A percentile compares a stretch with the other conserved stretches of the same genome.
Evolutionary conservation across 2,329 filamentous ascomycete genomes (phyloP).

Genomic region (Karstenula rhodostoma): DNA sequence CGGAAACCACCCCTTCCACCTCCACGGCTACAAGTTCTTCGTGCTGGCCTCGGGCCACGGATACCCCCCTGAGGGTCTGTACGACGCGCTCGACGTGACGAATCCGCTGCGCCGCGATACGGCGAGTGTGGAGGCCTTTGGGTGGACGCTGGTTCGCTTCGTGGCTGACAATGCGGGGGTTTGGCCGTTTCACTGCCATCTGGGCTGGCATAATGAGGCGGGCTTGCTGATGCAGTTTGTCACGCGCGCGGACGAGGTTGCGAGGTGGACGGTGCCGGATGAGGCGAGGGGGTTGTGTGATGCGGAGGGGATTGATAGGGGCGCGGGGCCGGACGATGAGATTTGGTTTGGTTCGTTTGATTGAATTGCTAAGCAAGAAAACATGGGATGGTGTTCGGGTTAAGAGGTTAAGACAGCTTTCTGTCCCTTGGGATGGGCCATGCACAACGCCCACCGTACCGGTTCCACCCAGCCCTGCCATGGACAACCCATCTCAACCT

Average conservation of each 20-base stretch:
- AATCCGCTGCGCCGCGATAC: slow-evolving; percentile 72
- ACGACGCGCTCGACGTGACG: slow-evolving; percentile 39
- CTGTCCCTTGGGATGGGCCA: no score
- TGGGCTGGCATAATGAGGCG: slow-evolving; percentile 65
- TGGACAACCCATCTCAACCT: no score
- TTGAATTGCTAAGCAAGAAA: no score
- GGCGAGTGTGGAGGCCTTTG: slow-evolving; percentile 68
- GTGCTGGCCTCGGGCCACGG: slow-evolving; percentile 56
- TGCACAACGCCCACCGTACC: no score
- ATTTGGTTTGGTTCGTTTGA: slow-evolving; percentile 51
- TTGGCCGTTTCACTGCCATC: slow-evolving; percentile 76
- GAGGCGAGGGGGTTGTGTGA: slow-evolving; percentile 58
- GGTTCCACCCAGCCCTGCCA: no score
- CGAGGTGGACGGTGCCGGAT: slow-evolving; percentile 54
- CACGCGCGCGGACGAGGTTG: slow-evolving; percentile 58
- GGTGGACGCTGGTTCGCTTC: slow-evolving; percentile 70
- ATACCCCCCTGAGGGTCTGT: slow-evolving; percentile 31
- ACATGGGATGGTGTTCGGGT: no score
- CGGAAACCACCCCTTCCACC: slow-evolving; percentile 58
- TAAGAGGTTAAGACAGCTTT: no score
- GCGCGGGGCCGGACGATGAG: slow-evolving; percentile 60
- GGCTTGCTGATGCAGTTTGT: slow-evolving; percentile 65
- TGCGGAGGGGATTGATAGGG: slow-evolving; percentile 57
- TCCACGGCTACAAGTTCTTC: slow-evolving; percentile 71
- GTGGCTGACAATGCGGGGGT: slow-evolving; percentile 70